Evolutionary conservation across 768 basidiomycete species (phyloP), one percentile per base, ranked within the genome.

Genomic region (Hortiboletus campestris): DNA sequence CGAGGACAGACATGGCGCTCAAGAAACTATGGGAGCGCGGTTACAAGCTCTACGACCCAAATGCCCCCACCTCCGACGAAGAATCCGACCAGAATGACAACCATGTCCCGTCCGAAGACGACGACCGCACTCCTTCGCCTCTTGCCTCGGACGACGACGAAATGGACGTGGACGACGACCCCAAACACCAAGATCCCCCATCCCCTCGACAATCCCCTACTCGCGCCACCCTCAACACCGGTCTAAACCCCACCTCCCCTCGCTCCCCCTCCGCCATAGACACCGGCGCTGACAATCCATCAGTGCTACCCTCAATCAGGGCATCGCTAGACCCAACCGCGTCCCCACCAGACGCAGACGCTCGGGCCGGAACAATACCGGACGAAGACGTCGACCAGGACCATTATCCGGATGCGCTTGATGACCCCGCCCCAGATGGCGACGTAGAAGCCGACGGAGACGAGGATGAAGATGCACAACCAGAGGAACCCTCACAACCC

Each of bases 401-500:
- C 38, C 16, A 56, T 10, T 57, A 67, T 45, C 55, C 51, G 20
- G 64, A 58, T 25, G 36, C 46, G 2, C 58, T 55, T 12, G 67
- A 69, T 34, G 67, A 69, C 25, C 67, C 56, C 3, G 46, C 46
- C 25, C 61, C 53, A 32, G 58, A 65, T 40, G 54, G 32, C 16
- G 59, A 61, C 16, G n/a, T 57, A 16, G 64, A 65, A 14, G 60
- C 51, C 9, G 73, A 74, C 9, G 63, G 43, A 20, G 74, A 67
- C 14, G 75, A 72, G 36, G 73, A 64, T 0, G 78, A 77, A 16
- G 72, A 74, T 6, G 60, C 68, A 16, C 63, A 54, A 6, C 67
- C 51, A 6, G 66, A 58, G 14, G 67, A 68, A 1, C 67, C 64
- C 3, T 67, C 66, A 0, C 67, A 59, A 3, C 66, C 67, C 3